Evolutionary conservation across 2,329 filamentous ascomycete species (phyloP), one percentile per base, ranked within the genome.

Genomic region (Aspergillus japonicus): DNA sequence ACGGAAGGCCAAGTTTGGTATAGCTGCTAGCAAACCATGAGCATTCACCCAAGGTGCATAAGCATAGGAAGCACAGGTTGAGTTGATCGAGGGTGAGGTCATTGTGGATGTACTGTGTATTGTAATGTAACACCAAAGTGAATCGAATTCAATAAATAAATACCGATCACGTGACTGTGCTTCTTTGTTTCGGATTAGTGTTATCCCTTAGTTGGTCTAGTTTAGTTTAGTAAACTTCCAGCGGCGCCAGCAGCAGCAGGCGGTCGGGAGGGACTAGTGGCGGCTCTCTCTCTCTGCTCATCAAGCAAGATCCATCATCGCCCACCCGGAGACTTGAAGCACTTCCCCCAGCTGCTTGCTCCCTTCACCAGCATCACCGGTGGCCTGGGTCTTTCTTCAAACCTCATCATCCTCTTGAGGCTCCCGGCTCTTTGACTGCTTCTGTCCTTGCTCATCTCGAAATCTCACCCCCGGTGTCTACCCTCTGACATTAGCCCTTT

Each of bases 271-370:
- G 33, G 14, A 35, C 65, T 69, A 67, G 67, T 71, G 69, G 71
- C 71, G 69, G 69, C 67, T 68, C 64, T 64, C 67, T 66, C 57
- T 53, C 47, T 59, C 4, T 19, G 26, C 26, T 26, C 26, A 26
- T 29, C 44, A 55, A 55, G 53, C 68, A 72, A 71, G 68, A 72
- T 69, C 66, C 69, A 71, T 64, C 66, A 69, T 60, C 63, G 57
- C 52, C 59, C 62, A 62, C 26, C 26, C 26, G 26, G 61, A 64
- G 58, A 66, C 51, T 62, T 54, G 54, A 62, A 65, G 60, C 56
- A 57, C 51, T 29, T 29, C 7, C 7, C 64, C 64, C 61, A 68
- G 57, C 58, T 54, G 52, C 55, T 62, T 62, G 56, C 64, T 61
- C 54, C 60, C 55, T 69, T 62, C 62, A 57, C 59, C 59, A 66